phyloP scores from a whole-genome alignment of 306 rosid species.

The Crataegus laevigata region DNA sequence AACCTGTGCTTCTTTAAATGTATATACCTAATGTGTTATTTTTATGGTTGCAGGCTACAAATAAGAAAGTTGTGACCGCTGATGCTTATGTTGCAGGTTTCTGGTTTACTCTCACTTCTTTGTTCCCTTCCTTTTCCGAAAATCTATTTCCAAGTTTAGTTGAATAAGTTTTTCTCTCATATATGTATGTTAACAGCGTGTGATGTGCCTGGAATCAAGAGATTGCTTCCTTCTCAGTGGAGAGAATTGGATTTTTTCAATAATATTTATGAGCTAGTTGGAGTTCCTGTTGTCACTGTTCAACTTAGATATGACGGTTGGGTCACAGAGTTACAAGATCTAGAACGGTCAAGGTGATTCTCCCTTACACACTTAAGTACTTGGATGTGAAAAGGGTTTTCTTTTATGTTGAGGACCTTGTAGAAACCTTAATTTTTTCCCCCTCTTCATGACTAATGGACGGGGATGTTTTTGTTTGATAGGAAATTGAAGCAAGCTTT shows the following conservation, averaged over 20 bases:
- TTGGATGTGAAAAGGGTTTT: neutral
- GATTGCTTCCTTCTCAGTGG: conserved; percentile 80
- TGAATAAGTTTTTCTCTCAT: conserved; percentile 12
- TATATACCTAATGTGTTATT: conserved; percentile 1
- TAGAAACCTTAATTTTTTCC: neutral
- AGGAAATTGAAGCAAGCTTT: conserved; percentile 69
- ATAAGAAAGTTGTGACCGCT: conserved; percentile 71
- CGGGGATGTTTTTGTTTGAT: conserved; percentile 14
- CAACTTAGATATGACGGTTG: conserved; percentile 97
- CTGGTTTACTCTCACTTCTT: conserved; percentile 16
- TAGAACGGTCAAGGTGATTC: conserved; percentile 83
- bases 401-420: neutral
- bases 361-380: conserved; percentile 8
- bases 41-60: conserved; percentile 60
- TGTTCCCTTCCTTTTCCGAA: neutral
- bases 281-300: conserved; percentile 99
- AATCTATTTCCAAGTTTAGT: conserved; percentile 8
- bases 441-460: neutral
- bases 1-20: conserved; percentile 2
- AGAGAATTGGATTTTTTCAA: conserved; percentile 69
- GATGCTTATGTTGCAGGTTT: conserved; percentile 96
- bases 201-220: conserved; percentile 95
- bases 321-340: conserved; percentile 95
- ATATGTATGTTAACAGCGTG: conserved; percentile 64
- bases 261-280: conserved; percentile 74